Evolutionary conservation across 352 stramenopile genomes (phyloP), one percentile per base, ranked within the genome.

Genomic region (Saprolegnia diclina): DNA sequence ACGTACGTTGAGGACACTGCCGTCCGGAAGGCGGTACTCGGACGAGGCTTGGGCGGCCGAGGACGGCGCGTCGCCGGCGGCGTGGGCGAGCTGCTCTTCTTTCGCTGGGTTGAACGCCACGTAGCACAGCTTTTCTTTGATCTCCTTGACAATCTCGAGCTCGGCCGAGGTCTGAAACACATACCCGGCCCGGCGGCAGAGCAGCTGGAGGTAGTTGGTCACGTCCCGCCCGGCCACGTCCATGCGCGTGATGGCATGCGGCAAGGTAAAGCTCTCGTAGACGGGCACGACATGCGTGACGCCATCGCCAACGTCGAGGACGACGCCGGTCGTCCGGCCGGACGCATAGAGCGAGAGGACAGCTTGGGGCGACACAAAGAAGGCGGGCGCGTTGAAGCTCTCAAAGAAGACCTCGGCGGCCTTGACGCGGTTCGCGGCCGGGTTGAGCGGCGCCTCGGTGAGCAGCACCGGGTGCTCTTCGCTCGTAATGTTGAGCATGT

Each of bases 161-260:
- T 97, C 88, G 19, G 90, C 88, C 14, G 88, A 95, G 24, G 89
- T 96, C 71, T 90, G 85, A 71, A 97, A 95, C 56, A 85, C 85
- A 76, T 96, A 93, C 0, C 90, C 90, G 4, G 79, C 77, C 13
- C 82, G 80, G 38, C 84, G 82, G 64, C 92, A 77, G 52, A 92
- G 73, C 62, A 91, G 70, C 77, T 93, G 84, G 64, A 95, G 64
- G 56, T 93, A 82, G 45, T 70, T 73, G 24, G 88, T 93, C n/a
- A 96, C 80, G 72, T 96, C 88, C n/a, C 85, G 80, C 6, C 88
- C 88, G 13, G 85, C 88, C 56, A 93, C 78, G 64, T 93, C 83
- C 80, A 93, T 82, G 50, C 79, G 74, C 21, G 79, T 91, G 74
- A 92, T 90, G 44, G 86, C 86, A 65, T 94, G 86, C 22, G 83